phyloP scores from a whole-genome alignment of 176 grass and related monocot genomes.

The Lolium perenne region DNA sequence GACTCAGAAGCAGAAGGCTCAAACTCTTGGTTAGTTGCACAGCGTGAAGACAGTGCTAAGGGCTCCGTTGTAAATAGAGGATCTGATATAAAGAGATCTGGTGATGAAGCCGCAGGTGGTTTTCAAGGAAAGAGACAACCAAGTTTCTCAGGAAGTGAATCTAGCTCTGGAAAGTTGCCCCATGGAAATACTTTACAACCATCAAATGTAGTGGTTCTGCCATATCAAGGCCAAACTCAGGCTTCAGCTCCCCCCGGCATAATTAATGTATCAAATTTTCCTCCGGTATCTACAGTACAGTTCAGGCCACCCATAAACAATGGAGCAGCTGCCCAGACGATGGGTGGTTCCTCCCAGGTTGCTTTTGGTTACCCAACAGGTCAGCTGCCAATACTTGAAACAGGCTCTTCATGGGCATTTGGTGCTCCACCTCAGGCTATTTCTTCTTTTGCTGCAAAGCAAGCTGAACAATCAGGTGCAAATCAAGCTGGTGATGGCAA shows the following conservation, averaged over 20 bases:
- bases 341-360: constrained; percentile 49
- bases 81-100: constrained; percentile 58
- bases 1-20: constrained; percentile 94
- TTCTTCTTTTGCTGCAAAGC: constrained; percentile 53
- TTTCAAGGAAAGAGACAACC: constrained; percentile 69
- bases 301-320: constrained; percentile 58
- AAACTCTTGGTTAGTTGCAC: constrained; percentile 84
- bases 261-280: constrained; percentile 50
- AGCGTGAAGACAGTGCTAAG: constrained; percentile 66
- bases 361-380: constrained; percentile 85
- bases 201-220: constrained; percentile 44
- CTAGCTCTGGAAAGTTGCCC: constrained; percentile 54
- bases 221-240: constrained; percentile 56
- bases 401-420: constrained; percentile 84
- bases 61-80: constrained; percentile 55
- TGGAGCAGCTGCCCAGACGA: constrained; percentile 47
- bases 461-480: constrained; percentile 46
- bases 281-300: constrained; percentile 58
- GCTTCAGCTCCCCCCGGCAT: constrained; percentile 48
- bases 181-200: constrained; percentile 60
- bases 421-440: constrained; percentile 52
- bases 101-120: constrained; percentile 54
- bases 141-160: constrained; percentile 62
- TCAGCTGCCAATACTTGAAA: constrained; percentile 93
- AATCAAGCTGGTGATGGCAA: constrained; percentile 60